These are phyloP conservation scores for Kwoniella sp. DNA, from an alignment of 768 basidiomycete genomes.

Conservation along the genomic window DNA sequence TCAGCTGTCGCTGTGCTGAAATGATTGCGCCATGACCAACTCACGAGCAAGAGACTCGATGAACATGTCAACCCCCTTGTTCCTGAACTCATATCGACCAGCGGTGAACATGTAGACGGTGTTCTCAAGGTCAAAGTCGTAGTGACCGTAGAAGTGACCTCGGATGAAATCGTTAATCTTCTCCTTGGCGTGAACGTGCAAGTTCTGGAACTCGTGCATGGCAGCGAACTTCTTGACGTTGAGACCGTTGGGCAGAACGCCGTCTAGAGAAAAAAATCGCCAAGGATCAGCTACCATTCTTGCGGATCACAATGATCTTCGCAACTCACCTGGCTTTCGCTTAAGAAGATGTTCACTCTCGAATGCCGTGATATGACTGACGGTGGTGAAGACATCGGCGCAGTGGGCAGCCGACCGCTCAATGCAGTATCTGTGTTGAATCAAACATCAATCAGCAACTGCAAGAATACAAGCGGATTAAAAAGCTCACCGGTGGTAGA, in stretches of 20 bases:
- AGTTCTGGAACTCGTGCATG: slow-evolving; percentile 94
- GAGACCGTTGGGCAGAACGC: slow-evolving; percentile 93
- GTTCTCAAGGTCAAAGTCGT: slow-evolving; percentile 88
- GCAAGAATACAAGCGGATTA: background rate
- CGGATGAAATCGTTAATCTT: slow-evolving; percentile 98
- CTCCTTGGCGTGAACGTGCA: slow-evolving; percentile 88
- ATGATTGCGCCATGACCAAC: no score
- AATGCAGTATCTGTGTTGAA: slow-evolving; percentile 72
- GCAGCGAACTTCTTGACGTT: slow-evolving; percentile 99
- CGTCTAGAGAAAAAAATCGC: slow-evolving; percentile 62
- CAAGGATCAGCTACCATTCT: background rate
- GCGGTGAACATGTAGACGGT: slow-evolving; percentile 89
- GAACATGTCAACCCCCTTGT: slow-evolving; percentile 99
- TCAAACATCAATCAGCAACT: background rate
- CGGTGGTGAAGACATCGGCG: slow-evolving; percentile 96
- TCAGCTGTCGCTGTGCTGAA: no score
- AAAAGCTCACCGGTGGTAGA: slow-evolving; percentile 71
- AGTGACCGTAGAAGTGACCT: slow-evolving; percentile 97
- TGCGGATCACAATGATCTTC: background rate
- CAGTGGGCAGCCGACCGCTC: slow-evolving; percentile 93
- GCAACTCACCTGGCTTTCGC: slow-evolving; percentile 70
- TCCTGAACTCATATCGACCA: slow-evolving; percentile 98
- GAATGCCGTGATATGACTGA: slow-evolving; percentile 97
- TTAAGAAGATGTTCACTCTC: slow-evolving; percentile 95
- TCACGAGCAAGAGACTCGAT: slow-evolving; percentile 89